phyloP scores from a whole-genome alignment of 2,329 filamentous ascomycete species.

The Phyllosticta capitalensis region DNA sequence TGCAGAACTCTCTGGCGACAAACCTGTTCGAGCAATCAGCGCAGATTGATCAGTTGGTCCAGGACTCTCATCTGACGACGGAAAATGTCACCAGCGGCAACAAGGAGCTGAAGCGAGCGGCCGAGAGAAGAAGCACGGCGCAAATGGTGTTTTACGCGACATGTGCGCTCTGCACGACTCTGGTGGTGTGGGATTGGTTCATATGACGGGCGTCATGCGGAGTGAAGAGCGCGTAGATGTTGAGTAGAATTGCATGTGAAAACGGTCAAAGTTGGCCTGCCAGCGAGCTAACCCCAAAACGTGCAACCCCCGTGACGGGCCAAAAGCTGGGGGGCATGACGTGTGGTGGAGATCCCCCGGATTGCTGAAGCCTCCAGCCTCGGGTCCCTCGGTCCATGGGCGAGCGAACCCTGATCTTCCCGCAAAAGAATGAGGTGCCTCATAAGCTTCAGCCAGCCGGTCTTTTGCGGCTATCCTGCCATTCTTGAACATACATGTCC shows the following conservation, averaged over 20 bases:
- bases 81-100: constrained; percentile 87
- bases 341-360: not conserved
- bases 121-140: constrained; percentile 42
- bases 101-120: constrained; percentile 78
- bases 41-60: constrained; percentile 79
- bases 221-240: not conserved
- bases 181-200: constrained; percentile 41
- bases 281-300: not conserved
- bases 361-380: not conserved
- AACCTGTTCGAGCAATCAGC: constrained; percentile 81
- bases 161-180: constrained; percentile 34
- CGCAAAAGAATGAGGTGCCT: not conserved
- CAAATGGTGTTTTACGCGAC: constrained; percentile 40
- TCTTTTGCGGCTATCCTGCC: not conserved
- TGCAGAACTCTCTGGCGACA: constrained; percentile 79
- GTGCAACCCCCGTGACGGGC: not conserved
- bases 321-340: not conserved
- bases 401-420: constrained; percentile 1
- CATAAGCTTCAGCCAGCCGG: not conserved
- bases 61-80: constrained; percentile 70
- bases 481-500: not conserved
- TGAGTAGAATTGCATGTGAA: constrained; percentile 9
- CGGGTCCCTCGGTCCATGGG: constrained; percentile 1
- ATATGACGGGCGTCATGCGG: constrained; percentile 23
- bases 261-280: not conserved